Evolutionary conservation across 2,329 filamentous ascomycete genomes (phyloP).

Genomic region (Macroventuria anomochaeta): DNA sequence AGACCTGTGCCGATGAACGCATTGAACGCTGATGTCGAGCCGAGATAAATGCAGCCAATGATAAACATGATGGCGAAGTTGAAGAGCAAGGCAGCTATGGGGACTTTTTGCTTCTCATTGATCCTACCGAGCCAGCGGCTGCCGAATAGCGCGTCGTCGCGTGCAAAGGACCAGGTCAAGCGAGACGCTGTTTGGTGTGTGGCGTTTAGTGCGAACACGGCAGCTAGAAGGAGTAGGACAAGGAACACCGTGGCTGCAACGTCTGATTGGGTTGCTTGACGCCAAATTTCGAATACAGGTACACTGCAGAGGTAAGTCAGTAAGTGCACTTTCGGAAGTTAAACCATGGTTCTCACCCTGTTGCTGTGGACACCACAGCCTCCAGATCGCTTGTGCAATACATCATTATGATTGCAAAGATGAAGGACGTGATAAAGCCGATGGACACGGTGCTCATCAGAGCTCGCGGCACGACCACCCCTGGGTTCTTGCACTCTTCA

Average conservation of each 20-base stretch:
- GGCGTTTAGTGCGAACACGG: conserved; percentile 20
- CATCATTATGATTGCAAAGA: conserved; percentile 22
- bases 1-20: conserved; percentile 26
- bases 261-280: conserved; percentile 24
- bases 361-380: conserved; percentile 19
- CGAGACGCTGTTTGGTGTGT: conserved; percentile 26
- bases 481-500: conserved; percentile 39
- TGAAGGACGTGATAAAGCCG: conserved; percentile 30
- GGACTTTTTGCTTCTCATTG: conserved; percentile 17
- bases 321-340: background rate
- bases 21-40: conserved; percentile 27
- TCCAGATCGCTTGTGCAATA: conserved; percentile 23
- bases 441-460: conserved; percentile 43
- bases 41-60: conserved; percentile 28
- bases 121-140: conserved; percentile 22
- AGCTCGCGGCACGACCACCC: conserved; percentile 37
- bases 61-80: conserved; percentile 26
- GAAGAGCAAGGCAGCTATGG: conserved; percentile 22
- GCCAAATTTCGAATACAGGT: conserved; percentile 26
- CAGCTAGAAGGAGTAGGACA: conserved; percentile 14
- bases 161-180: conserved; percentile 26
- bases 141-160: conserved; percentile 23
- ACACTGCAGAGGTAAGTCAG: conserved; percentile 13
- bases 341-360: conserved; percentile 12
- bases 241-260: conserved; percentile 21